Evolutionary conservation across 495 filamentous ascomycete genomes (phyloP).

Genomic region (Letharia lupina): DNA sequence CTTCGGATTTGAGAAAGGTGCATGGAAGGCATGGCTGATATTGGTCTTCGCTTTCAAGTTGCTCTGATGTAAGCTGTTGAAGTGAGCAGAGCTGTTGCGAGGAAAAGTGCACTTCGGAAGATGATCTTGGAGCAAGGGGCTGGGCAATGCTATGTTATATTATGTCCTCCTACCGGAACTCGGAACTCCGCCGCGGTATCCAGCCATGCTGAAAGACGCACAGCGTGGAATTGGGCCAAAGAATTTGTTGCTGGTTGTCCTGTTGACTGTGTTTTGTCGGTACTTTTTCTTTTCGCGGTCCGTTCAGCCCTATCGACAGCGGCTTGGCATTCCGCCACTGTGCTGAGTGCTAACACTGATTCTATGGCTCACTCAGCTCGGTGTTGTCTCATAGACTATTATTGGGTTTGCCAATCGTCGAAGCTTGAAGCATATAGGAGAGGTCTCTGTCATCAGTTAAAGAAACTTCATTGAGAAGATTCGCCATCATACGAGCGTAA

Average conservation of each 20-base stretch:
- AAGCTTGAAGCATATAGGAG: no score
- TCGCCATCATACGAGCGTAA: background rate
- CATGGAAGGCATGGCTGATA: constrained; percentile 37
- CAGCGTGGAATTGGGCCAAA: background rate
- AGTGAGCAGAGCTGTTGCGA: background rate
- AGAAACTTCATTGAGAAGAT: background rate
- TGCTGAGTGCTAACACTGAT: no score
- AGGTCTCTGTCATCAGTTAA: no score
- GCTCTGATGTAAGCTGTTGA: background rate
- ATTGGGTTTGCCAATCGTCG: no score
- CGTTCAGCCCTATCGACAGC: constrained; percentile 15
- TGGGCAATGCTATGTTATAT: background rate
- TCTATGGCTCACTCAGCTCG: no score
- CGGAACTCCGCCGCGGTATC: background rate
- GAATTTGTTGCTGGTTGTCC: background rate
- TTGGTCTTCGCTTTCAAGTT: background rate
- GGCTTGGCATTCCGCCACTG: no score
- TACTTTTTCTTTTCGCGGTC: background rate
- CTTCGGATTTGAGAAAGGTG: constrained; percentile 67
- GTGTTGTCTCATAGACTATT: no score
- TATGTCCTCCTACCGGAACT: background rate
- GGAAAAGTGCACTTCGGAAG: background rate
- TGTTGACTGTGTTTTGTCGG: background rate
- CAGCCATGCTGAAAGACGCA: constrained; percentile 1
- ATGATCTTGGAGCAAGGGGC: background rate